Conservation (phyloP, 805 yeast species). For the Saccharomycopsis sp. region DNA sequence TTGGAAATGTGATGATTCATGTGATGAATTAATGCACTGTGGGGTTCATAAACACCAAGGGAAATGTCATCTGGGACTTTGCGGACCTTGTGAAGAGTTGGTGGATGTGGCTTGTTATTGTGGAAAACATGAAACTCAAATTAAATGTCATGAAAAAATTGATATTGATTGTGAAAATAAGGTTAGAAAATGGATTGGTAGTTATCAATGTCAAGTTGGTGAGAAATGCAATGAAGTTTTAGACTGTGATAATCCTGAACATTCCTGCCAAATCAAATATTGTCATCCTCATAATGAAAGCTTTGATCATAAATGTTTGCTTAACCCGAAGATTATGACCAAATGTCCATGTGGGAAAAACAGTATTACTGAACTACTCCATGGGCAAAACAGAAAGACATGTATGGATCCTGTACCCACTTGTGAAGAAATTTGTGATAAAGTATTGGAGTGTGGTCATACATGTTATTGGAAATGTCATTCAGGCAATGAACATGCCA, state of each 20-base stretch:
- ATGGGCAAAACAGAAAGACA: constrained; percentile 31
- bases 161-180: constrained; percentile 28
- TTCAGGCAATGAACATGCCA: constrained; percentile 58
- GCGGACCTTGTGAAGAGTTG: constrained; percentile 57
- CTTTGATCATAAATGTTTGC: constrained; percentile 41
- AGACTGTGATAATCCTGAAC: constrained; percentile 49
- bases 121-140: constrained; percentile 40
- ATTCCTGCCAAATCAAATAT: constrained; percentile 31
- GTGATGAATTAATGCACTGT: constrained; percentile 59
- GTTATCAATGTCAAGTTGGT: constrained; percentile 24
- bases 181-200: constrained; percentile 27
- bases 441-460: constrained; percentile 61
- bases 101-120: constrained; percentile 60
- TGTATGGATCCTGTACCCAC: constrained; percentile 78
- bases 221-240: constrained; percentile 34
- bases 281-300: constrained; percentile 44
- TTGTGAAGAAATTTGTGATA: constrained; percentile 58
- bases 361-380: constrained; percentile 28
- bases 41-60: constrained; percentile 55
- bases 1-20: constrained; percentile 55
- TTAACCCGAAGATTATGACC: constrained; percentile 46
- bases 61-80: constrained; percentile 70
- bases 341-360: constrained; percentile 79
- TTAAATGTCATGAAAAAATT: constrained; percentile 35
- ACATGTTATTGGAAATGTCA: constrained; percentile 64